Base-by-base conservation (phyloP, 441 rosid species). In the Adansonia gregorii region DNA sequence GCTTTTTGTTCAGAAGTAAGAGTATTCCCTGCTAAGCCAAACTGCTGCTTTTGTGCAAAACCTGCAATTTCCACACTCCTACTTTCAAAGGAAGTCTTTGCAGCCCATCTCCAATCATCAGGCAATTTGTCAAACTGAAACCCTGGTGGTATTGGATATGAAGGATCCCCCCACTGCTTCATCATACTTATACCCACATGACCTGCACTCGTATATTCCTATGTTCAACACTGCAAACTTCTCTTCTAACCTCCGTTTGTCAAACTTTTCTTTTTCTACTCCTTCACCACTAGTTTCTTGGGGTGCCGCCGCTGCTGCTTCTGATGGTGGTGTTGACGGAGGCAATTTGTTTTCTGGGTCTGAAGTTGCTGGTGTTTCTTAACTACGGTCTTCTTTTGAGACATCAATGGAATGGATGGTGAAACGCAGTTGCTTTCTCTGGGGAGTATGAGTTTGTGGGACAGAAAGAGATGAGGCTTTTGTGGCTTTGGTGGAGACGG, bases 51-150 rank as follows among this genome's bases (percentile, higher is more conserved):
- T 92, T 93, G 88, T 3, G 98, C 99, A 82, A 95, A 95, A 27
- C 97, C 98, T 11, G 99, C 98, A 79, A 95, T 93, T 84, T 95
- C 99, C 72, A 95, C 97, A 80, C 95, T 90, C 85, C 92, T 93
- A 67, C 97, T 93, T 84, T 86, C 88, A 54, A 95, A 94, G 83
- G 91, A 93, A 77, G 84, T 89, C 88, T 91, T 75, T 2, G 95
- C 89, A 17, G 97, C 98, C 17, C 98, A 94, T 82, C 97, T 85
- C 97, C 98, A 93, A 75, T 90, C 98, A 9, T 84, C 94, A 5
- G 97, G 95, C 82, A 94, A 59, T 83, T 89, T 87, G 31, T 88
- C 92, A 78, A 88, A 94, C 60, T 81, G 92, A 59, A 93, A 85
- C 10, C 98, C 98, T 2, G 98, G 95, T 10, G 98, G 91, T 63